A percentile compares a stretch with the other conserved stretches of the same genome.
Evolutionary conservation across 2,329 filamentous ascomycete species (phyloP).

Genomic region (Penicillium sp.): DNA sequence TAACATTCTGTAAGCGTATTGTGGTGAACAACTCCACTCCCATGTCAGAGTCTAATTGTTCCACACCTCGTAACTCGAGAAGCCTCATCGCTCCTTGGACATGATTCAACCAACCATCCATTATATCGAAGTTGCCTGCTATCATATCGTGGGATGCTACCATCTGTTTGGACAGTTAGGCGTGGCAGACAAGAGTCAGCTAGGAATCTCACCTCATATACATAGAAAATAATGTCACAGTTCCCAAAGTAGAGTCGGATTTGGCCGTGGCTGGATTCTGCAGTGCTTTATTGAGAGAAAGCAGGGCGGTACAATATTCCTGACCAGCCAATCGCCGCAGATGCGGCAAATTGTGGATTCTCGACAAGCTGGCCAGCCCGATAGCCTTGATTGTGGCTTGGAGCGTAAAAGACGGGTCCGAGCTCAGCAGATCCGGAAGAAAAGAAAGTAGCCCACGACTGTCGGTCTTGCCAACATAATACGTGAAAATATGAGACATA

Average conservation of each 20-base stretch:
- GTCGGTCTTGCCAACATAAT: slow-evolving; percentile 8
- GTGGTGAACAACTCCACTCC: slow-evolving; percentile 10
- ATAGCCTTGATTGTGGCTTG: slow-evolving; percentile 12
- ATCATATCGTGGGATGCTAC: background rate
- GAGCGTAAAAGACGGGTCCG: slow-evolving; percentile 7
- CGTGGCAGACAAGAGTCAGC: background rate
- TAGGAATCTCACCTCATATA: slow-evolving; percentile 18
- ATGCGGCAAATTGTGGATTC: background rate
- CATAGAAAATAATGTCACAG: slow-evolving; percentile 15
- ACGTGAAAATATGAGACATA: slow-evolving; percentile 6
- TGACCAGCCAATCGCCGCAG: slow-evolving; percentile 1
- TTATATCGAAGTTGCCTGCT: background rate
- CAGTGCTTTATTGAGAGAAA: slow-evolving; percentile 11
- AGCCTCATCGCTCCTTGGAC: slow-evolving; percentile 12
- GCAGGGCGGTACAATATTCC: slow-evolving; percentile 13
- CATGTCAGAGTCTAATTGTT: slow-evolving; percentile 5
- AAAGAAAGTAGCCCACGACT: slow-evolving; percentile 12
- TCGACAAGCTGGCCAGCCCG: slow-evolving; percentile 14
- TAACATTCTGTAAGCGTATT: slow-evolving; percentile 9
- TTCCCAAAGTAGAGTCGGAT: slow-evolving; percentile 16
- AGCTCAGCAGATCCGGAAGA: slow-evolving; percentile 2
- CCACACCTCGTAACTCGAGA: slow-evolving; percentile 13
- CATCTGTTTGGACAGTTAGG: background rate
- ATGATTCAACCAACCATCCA: slow-evolving; percentile 15
- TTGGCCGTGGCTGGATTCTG: slow-evolving; percentile 4